Conservation (phyloP, 2,329 filamentous ascomycete genomes). For the Fusarium gaditjirri region DNA sequence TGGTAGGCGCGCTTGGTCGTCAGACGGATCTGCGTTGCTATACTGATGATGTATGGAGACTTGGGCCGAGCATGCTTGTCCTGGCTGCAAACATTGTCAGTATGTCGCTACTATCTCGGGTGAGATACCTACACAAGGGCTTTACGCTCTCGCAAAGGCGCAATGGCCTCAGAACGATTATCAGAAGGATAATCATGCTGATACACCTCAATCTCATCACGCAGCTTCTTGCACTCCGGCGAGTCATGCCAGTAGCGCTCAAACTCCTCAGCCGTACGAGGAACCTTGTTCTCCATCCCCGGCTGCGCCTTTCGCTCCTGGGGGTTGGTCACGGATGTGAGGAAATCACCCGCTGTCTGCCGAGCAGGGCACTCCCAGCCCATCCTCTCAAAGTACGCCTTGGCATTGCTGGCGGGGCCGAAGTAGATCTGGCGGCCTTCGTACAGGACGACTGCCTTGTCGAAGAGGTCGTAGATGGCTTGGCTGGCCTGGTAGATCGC, state of each 20-base stretch:
- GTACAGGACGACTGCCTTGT: constrained; percentile 79
- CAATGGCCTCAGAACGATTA: constrained; percentile 51
- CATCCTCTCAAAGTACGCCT: constrained; percentile 72
- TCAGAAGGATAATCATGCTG: constrained; percentile 58
- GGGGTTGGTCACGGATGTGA: constrained; percentile 75
- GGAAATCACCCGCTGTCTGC: constrained; percentile 76
- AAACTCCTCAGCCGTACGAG: constrained; percentile 77
- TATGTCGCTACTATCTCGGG: rapidly evolving
- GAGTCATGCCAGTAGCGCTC: constrained; percentile 60
- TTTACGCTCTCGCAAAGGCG: constrained; percentile 60
- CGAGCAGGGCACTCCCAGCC: constrained; percentile 75
- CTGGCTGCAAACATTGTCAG: constrained; percentile 49
- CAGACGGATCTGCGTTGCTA: constrained; percentile 63
- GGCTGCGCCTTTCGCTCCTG: constrained; percentile 64
- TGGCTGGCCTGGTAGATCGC: constrained; percentile 80
- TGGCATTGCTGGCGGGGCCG: constrained; percentile 69
- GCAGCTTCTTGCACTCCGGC: constrained; percentile 54
- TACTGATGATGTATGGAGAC: constrained; percentile 67
- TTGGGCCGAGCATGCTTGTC: constrained; percentile 63
- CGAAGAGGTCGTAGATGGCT: constrained; percentile 76
- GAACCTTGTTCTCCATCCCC: constrained; percentile 70
- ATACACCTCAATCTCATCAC: constrained; percentile 61
- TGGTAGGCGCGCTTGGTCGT: constrained; percentile 63
- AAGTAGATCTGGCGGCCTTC: constrained; percentile 83
- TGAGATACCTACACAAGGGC: constrained; percentile 41